Base-by-base conservation (phyloP, 805 yeast genomes). In the Pichia deserticola region DNA sequence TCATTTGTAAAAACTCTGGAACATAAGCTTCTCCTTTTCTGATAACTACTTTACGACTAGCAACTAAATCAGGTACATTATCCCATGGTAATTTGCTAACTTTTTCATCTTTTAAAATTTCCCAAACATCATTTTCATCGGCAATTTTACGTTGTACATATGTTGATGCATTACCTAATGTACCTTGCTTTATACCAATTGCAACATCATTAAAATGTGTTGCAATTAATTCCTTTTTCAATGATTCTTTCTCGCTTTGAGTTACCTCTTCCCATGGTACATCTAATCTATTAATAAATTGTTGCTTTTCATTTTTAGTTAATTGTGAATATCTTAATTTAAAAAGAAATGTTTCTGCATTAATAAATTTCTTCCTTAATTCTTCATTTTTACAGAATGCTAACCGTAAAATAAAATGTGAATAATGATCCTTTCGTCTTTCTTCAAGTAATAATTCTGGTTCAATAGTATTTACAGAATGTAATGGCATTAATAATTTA, bases 351-450 rank as follows among this genome's bases (percentile, higher is more conserved):
- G 85, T 72, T 63, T 93, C 99, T 34, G 89, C 81, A 56, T 80
- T 77, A 34, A 87, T 72, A 59, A 93, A 92, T 61, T 92, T 79
- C 36, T 75, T 78, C 54, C 97, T 77, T 45, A 90, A 74, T 52
- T 92, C 98, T 45, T 86, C 87, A 4, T 81, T 78, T 54, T 95
- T 81, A 62, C 97, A 87, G 63, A 93, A 93, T 42, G 95, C 96
- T 38, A 93, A 73, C 49, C 97, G 74, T 54, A 93, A 69, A 36
- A 92, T 90, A 63, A 72, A 93, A 68, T 93, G 99, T 6, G 96
- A 86, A 64, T 87, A 89, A 60, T 89, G 92, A 67, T 93, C 99
- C 63, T 92, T 92, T 55, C 77, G 77, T 57, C 95, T 79, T 61
- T 88, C 95, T 38, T 71, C 70, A 38, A 71, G 66, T 40, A 71